These are phyloP conservation scores for Candida awuae DNA, from an alignment of 805 yeast species.

Conservation along the genomic window DNA sequence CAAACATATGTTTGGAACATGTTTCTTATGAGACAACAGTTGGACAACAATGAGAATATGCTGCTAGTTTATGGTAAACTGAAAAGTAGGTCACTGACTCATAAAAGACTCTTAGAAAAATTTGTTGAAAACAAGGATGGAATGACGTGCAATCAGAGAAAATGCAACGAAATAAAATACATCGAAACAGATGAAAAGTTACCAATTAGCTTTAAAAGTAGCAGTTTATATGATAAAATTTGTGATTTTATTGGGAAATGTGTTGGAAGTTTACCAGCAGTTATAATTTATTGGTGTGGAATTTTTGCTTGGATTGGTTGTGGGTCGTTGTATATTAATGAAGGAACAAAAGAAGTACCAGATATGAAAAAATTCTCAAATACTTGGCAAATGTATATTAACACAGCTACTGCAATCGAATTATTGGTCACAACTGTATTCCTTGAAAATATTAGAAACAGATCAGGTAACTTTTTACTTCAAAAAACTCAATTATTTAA, in stretches of 20 bases:
- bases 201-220: conserved; percentile 16
- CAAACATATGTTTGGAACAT: conserved; percentile 35
- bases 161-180: background rate
- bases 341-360: conserved; percentile 6
- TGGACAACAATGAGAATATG: conserved; percentile 24
- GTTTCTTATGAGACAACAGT: conserved; percentile 33
- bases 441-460: conserved; percentile 32
- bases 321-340: conserved; percentile 24
- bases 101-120: conserved; percentile 13
- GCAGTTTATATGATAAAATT: conserved; percentile 28
- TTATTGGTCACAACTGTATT: conserved; percentile 29
- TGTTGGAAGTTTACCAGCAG: conserved; percentile 27
- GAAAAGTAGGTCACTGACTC: conserved; percentile 25
- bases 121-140: conserved; percentile 3
- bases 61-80: conserved; percentile 22
- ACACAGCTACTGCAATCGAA: conserved; percentile 33
- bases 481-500: conserved; percentile 14
- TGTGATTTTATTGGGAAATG: conserved; percentile 19
- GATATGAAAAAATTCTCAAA: conserved; percentile 24
- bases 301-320: conserved; percentile 32
- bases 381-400: conserved; percentile 34
- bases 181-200: background rate
- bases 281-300: conserved; percentile 32
- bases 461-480: conserved; percentile 29
- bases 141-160: background rate